phyloP scores from a whole-genome alignment of 148 eudicot genomes.

The Nepenthes mirabilis region DNA sequence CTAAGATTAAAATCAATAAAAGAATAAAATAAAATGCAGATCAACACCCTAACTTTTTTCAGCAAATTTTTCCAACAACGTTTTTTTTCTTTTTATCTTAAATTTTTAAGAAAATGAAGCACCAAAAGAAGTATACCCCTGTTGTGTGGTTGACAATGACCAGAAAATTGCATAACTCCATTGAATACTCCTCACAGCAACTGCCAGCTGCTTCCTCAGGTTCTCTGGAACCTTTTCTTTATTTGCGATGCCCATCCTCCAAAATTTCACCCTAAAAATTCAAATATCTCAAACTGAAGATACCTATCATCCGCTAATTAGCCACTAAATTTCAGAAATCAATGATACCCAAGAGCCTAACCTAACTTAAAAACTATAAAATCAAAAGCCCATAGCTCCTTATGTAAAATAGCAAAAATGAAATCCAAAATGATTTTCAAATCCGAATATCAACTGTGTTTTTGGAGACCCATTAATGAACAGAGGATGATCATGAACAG shows the following conservation, averaged over 20 bases:
- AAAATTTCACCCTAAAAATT: slow-evolving; percentile 1
- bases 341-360: background rate
- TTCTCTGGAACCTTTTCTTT: slow-evolving; percentile 23
- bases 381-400: too few species aligned
- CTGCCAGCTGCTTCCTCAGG: slow-evolving; percentile 30
- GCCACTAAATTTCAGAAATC: background rate
- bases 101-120: background rate
- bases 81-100: background rate
- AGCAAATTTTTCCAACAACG: too few species aligned
- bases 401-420: too few species aligned
- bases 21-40: too few species aligned
- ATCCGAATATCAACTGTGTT: too few species aligned
- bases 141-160: slow-evolving; percentile 29
- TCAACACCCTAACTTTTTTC: too few species aligned
- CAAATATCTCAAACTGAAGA: background rate
- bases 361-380: background rate
- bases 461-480: too few species aligned
- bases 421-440: background rate
- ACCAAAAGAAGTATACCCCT: slow-evolving; percentile 18
- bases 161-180: slow-evolving; percentile 66
- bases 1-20: too few species aligned
- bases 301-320: background rate
- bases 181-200: slow-evolving; percentile 40
- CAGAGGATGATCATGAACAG: too few species aligned
- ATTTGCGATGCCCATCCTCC: slow-evolving; percentile 13